Percentiles rank a stretch among this genome's conserved stretches.
Conservation (phyloP, 2,329 filamentous ascomycete species). For the Pseudogymnoascus sp. region DNA sequence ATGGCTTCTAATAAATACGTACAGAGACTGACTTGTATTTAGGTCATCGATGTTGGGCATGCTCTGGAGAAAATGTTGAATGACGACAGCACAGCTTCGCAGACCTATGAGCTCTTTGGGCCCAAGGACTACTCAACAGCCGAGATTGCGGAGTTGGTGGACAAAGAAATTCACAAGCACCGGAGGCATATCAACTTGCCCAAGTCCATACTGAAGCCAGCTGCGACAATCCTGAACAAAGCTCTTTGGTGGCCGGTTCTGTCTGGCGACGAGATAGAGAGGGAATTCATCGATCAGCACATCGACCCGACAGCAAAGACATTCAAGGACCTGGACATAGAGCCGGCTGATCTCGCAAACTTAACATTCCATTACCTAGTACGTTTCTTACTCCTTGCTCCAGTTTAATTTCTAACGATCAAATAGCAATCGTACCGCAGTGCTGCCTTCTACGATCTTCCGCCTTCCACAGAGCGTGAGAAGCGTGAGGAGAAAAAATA, state of each 20-base stretch:
- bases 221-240: conserved; percentile 68
- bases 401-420: conserved; percentile 28
- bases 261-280: conserved; percentile 78
- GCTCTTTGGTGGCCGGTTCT: conserved; percentile 81
- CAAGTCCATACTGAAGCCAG: conserved; percentile 67
- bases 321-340: conserved; percentile 86
- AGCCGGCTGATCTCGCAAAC: conserved; percentile 76
- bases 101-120: conserved; percentile 92
- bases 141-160: conserved; percentile 80
- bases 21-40: conserved; percentile 8
- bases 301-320: conserved; percentile 92
- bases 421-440: conserved; percentile 80
- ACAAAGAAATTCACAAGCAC: conserved; percentile 85
- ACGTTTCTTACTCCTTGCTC: conserved; percentile 31
- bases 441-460: conserved; percentile 82
- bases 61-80: conserved; percentile 85
- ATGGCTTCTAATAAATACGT: not conserved
- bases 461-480: conserved; percentile 90
- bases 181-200: conserved; percentile 88
- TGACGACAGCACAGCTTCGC: conserved; percentile 79
- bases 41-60: conserved; percentile 83
- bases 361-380: conserved; percentile 93
- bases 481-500: conserved; percentile 94
- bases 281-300: conserved; percentile 85
- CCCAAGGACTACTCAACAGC: conserved; percentile 85